Conservation (phyloP, 345 rosid species). For the Lepidium aucheri region DNA sequence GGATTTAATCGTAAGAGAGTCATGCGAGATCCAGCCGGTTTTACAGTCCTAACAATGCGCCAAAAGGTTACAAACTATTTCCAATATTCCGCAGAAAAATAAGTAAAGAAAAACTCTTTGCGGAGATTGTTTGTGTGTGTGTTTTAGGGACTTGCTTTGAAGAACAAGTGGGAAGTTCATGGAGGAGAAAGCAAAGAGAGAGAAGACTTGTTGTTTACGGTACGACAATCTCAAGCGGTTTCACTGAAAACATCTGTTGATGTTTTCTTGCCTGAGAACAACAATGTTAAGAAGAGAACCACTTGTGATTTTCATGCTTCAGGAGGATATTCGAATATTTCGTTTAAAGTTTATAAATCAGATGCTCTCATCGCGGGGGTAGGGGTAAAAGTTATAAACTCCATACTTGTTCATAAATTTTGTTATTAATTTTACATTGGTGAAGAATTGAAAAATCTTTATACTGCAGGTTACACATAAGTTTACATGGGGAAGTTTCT, state of each 20-base stretch:
- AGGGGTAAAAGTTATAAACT: constrained; percentile 20
- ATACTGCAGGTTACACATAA: constrained; percentile 44
- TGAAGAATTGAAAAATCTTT: neutral
- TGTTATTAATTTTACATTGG: neutral
- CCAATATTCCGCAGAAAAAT: neutral
- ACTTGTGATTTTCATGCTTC: constrained; percentile 42
- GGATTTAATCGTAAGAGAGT: constrained; percentile 42
- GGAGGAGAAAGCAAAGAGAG: constrained; percentile 43
- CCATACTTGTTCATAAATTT: neutral
- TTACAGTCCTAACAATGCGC: constrained; percentile 54
- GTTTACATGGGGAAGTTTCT: constrained; percentile 54
- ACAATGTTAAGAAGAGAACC: constrained; percentile 14
- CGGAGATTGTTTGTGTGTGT: neutral
- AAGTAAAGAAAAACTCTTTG: neutral
- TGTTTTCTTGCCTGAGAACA: constrained; percentile 38
- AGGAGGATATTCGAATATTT: constrained; percentile 43
- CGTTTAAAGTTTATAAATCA: constrained; percentile 49
- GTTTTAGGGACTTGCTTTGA: constrained; percentile 35
- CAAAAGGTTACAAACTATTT: constrained; percentile 37
- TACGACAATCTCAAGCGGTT: constrained; percentile 42
- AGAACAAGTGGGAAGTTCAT: constrained; percentile 47
- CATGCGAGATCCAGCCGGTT: constrained; percentile 61
- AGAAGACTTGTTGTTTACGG: constrained; percentile 35
- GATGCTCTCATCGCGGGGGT: constrained; percentile 63
- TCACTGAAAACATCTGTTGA: constrained; percentile 48